Conservation (phyloP, 1,284 basidiomycete species). For the Naganishia sp. region DNA sequence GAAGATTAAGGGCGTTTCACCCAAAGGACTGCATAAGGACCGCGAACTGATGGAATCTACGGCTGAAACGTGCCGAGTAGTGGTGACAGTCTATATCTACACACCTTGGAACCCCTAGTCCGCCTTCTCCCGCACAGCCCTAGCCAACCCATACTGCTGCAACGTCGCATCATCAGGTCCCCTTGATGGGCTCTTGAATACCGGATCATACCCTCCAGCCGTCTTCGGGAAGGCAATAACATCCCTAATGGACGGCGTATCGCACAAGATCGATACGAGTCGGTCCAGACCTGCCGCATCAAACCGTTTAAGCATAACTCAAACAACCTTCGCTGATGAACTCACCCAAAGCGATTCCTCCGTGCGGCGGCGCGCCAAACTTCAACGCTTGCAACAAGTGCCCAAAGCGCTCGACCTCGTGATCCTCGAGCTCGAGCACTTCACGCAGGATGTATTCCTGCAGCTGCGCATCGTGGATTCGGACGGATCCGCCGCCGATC, state of each 20-base stretch:
- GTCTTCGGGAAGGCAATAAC: constrained; percentile 97
- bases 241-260: constrained; percentile 80
- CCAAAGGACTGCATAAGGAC: not conserved
- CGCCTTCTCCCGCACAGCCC: not conserved
- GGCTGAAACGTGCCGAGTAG: no score
- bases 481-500: constrained; percentile 89
- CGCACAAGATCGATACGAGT: constrained; percentile 84
- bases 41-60: no score
- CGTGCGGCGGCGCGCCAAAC: constrained; percentile 91
- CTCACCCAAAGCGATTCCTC: constrained; percentile 86
- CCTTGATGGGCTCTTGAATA: constrained; percentile 81
- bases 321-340: constrained; percentile 30
- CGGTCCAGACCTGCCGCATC: constrained; percentile 72
- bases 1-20: not conserved
- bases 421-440: constrained; percentile 71
- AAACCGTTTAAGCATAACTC: constrained; percentile 24
- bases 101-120: not conserved
- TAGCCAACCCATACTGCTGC: constrained; percentile 48
- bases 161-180: constrained; percentile 60
- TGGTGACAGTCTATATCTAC: not conserved
- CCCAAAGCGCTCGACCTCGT: constrained; percentile 73
- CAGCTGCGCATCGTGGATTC: constrained; percentile 82
- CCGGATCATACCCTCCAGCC: constrained; percentile 71
- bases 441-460: constrained; percentile 79
- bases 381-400: constrained; percentile 82